Evolutionary conservation across 2,329 filamentous ascomycete genomes (phyloP), one percentile per base, ranked within the genome.

Genomic region (Botrytis paeoniae): DNA sequence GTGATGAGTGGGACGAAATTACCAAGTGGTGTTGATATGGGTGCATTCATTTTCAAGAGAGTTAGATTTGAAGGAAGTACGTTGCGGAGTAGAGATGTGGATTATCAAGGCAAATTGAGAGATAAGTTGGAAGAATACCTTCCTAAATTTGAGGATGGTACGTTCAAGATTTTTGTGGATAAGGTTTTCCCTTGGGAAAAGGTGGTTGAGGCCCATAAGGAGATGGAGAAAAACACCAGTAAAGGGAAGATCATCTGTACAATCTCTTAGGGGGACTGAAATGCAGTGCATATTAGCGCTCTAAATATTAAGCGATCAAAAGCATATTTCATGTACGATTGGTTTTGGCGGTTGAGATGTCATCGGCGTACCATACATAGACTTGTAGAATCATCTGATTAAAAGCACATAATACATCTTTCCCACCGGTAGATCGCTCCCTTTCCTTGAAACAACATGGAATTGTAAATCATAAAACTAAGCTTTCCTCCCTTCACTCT

Each of bases 111-210:
- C 43, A 86, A 85, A 80, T 81, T 98, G 82, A 87, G 94, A 77
- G 92, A 97, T 83, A 89, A 88, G 79, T 82, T 93, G 72, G 91
- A 94, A 79, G 88, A 92, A 82, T 93, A 93, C 73, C 79, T 97
- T 79, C 91, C 92, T 0, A 87, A 89, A 79, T 94, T 98, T 80
- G 87, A 88, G 81, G 88, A 89, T 76, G 91, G 92, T 5, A 87
- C 86, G 69, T 91, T 98, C 78, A 93, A 93, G 85, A 86, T 96
- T 51, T 88, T 90, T 76, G 85, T 97, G 37, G 95, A 98, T 80
- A 94, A 91, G 80, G 92, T 97, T 2, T 88, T 97, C 76, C 86
- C 88, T 10, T 97, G 93, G 91, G 90, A 94, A 80, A 83, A 95
- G 78, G 88, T 95, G 72, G 83, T 88, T 68, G 87, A 92, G 77